Evolutionary conservation across 352 stramenopile genomes (phyloP).

Genomic region (Pythium plurisporium): DNA sequence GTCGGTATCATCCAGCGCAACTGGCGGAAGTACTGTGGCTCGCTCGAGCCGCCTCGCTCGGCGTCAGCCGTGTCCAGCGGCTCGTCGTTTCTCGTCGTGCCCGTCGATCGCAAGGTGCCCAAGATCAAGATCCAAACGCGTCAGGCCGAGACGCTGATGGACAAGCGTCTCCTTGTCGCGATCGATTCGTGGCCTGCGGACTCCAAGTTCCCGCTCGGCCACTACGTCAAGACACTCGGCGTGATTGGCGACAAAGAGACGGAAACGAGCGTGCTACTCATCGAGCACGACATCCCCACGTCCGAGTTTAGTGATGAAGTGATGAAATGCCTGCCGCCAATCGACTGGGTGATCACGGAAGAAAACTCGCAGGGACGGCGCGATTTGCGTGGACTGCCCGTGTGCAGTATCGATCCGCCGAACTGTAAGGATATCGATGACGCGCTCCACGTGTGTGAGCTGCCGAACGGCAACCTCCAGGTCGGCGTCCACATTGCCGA

Average conservation of each 20-base stretch:
- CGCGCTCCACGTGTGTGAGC: constrained; percentile 91
- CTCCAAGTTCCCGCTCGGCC: constrained; percentile 90
- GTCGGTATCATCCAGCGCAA: constrained; percentile 92
- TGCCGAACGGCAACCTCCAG: constrained; percentile 92
- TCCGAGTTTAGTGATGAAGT: constrained; percentile 83
- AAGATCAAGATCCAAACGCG: constrained; percentile 94
- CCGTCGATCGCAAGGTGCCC: constrained; percentile 87
- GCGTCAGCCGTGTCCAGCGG: constrained; percentile 33
- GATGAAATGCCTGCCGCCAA: constrained; percentile 89
- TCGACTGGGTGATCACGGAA: constrained; percentile 94
- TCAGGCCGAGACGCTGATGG: constrained; percentile 87
- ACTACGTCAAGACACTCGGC: constrained; percentile 97
- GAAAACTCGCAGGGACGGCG: constrained; percentile 88
- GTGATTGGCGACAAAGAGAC: constrained; percentile 95
- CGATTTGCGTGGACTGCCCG: constrained; percentile 92
- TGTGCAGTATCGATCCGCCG: constrained; percentile 90
- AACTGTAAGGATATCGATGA: constrained; percentile 98
- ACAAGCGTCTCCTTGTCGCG: constrained; percentile 92
- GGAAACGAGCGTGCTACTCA: constrained; percentile 94
- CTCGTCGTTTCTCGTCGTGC: constrained; percentile 73
- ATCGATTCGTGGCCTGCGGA: constrained; percentile 94
- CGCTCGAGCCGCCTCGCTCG: constrained; percentile 78
- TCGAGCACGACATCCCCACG: constrained; percentile 96
- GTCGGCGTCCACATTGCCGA: constrained; percentile 99
- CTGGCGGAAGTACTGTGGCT: constrained; percentile 93